phyloP scores from a whole-genome alignment of 2,329 filamentous ascomycete genomes.

The Pestalotiopsis sp. region DNA sequence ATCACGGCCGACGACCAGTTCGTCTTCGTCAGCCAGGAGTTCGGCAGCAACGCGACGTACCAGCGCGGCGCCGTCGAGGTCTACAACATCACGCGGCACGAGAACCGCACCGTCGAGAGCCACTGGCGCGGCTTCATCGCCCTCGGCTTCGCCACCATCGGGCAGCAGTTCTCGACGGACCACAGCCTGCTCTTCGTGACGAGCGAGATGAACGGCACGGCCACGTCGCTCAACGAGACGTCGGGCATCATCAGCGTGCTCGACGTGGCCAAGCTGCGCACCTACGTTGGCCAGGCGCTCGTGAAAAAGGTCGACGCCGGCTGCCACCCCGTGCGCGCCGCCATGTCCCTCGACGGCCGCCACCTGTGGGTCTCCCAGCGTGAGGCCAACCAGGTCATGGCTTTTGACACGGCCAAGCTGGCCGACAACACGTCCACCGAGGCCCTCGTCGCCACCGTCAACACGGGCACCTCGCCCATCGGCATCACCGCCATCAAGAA shows the following conservation, averaged over 20 bases:
- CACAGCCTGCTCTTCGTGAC: constrained; percentile 2
- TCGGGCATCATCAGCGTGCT: constrained; percentile 8
- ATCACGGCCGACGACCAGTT: constrained; percentile 3
- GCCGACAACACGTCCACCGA: background rate
- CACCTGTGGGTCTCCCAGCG: constrained; percentile 4
- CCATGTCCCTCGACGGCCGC: constrained; percentile 1
- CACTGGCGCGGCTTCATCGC: constrained; percentile 4
- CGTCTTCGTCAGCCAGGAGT: constrained; percentile 11
- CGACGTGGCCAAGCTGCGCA: constrained; percentile 3
- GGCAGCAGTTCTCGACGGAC: constrained; percentile 9
- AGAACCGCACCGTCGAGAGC: constrained; percentile 1
- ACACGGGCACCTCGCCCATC: constrained; percentile 9
- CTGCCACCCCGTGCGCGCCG: constrained; percentile 4
- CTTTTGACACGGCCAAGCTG: constrained; percentile 6
- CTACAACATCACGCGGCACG: constrained; percentile 5
- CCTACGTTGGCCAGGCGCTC: background rate
- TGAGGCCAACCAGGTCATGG: constrained; percentile 7
- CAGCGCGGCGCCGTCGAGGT: constrained; percentile 4
- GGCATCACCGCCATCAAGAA: constrained; percentile 2
- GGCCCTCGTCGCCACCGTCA: constrained; percentile 1
- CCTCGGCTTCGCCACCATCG: constrained; percentile 7
- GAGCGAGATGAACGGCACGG: constrained; percentile 7
- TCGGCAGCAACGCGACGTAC: constrained; percentile 1
- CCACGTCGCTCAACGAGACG: constrained; percentile 2
- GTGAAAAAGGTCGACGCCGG: constrained; percentile 4